phyloP scores from a whole-genome alignment of 73 alveolate genomes.

The Breviolum minutum region DNA sequence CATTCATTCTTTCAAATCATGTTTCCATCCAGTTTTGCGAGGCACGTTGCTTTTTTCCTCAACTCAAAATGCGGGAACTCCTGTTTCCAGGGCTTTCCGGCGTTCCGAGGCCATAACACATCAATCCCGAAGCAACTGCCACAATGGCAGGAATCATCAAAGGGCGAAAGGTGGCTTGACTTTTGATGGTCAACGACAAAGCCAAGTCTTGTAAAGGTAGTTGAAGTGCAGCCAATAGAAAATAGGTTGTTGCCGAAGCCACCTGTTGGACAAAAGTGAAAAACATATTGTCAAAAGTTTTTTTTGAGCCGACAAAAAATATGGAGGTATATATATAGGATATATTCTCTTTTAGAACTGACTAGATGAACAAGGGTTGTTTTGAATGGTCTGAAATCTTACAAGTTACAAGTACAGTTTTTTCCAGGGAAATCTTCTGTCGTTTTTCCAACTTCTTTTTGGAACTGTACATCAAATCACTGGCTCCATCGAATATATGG shows the following conservation, averaged over 20 bases:
- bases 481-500: no score
- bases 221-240: constrained; percentile 75
- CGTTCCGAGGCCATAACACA: constrained; percentile 46
- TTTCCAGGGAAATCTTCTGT: no score
- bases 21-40: no score
- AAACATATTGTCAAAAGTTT: not conserved
- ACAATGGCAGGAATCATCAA: constrained; percentile 67
- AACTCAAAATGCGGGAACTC: no score
- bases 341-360: no score
- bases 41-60: no score
- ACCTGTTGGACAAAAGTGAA: not conserved
- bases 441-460: no score
- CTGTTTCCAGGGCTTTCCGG: not conserved
- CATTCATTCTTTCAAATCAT: no score
- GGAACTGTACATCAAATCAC: no score
- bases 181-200: not conserved
- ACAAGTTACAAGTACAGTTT: no score
- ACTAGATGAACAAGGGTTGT: not conserved
- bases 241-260: constrained; percentile 79
- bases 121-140: constrained; percentile 43
- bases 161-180: constrained; percentile 46
- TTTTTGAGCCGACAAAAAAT: not conserved
- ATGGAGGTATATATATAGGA: not conserved
- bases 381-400: no score
- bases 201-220: constrained; percentile 83